Evolutionary conservation across 371 early-diverging fungal genomes (phyloP).

Genomic region (Coemansia sp.): DNA sequence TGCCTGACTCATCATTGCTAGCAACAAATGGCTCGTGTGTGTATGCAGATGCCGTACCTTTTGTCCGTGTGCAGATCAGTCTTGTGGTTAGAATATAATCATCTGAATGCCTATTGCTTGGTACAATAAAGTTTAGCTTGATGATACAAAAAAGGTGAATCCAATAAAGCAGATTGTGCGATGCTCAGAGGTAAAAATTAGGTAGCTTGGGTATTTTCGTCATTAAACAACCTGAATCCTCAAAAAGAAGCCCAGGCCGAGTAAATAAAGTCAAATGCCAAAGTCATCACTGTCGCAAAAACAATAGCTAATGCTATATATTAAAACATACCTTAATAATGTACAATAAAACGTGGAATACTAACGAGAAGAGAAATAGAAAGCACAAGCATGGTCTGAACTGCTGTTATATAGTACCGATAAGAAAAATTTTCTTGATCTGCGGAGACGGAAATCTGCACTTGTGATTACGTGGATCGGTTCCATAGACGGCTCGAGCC

Average conservation of each 20-base stretch:
- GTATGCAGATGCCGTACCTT: background rate
- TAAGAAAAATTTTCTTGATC: too few relatives aligned
- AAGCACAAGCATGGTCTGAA: too few relatives aligned
- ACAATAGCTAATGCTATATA: background rate
- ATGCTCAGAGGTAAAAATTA: background rate
- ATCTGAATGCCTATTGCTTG: background rate
- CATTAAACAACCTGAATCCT: background rate
- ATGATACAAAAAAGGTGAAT: background rate
- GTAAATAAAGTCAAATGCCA: slow-evolving; percentile 10
- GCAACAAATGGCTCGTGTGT: too few relatives aligned
- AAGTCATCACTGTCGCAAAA: slow-evolving; percentile 1
- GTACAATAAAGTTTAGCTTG: background rate
- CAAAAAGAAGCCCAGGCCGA: background rate
- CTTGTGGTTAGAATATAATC: too few relatives aligned
- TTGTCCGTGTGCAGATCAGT: background rate
- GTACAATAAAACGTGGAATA: background rate
- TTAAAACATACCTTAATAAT: background rate
- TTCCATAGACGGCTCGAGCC: too few relatives aligned
- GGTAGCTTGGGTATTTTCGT: slow-evolving; percentile 5
- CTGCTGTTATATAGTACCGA: too few relatives aligned
- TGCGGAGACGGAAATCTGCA: too few relatives aligned
- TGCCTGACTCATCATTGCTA: slow-evolving; percentile 8
- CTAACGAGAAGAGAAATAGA: too few relatives aligned
- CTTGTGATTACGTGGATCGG: too few relatives aligned
- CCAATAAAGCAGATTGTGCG: background rate